Conservation (phyloP, 768 basidiomycete genomes). For the Aureoboletus auriporus region DNA sequence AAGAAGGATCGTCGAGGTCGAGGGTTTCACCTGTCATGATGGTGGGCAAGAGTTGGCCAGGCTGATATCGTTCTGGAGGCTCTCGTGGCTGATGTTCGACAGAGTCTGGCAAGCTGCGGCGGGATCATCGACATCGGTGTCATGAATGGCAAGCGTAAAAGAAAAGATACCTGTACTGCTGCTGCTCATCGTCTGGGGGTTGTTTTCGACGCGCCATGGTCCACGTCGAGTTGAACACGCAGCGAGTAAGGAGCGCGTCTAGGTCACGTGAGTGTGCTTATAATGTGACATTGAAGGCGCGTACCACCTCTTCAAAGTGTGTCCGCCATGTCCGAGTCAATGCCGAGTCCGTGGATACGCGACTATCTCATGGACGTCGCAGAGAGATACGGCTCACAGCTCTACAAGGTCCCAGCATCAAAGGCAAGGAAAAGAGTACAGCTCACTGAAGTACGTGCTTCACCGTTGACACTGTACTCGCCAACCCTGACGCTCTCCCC, state of each 20-base stretch:
- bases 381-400: constrained; percentile 47
- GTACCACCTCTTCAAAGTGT: constrained; percentile 8
- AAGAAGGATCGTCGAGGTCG: constrained; percentile 39
- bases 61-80: constrained; percentile 45
- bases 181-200: constrained; percentile 7
- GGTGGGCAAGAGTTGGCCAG: constrained; percentile 56
- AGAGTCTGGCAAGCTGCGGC: constrained; percentile 8
- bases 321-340: constrained; percentile 34
- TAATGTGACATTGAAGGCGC: constrained; percentile 2
- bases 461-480: too few species aligned
- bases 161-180: constrained; percentile 4
- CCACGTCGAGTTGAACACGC: neutral
- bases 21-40: constrained; percentile 66
- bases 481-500: neutral
- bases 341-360: constrained; percentile 52
- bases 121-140: neutral
- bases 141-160: neutral
- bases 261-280: neutral
- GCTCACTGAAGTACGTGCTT: constrained; percentile 45
- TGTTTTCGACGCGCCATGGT: constrained; percentile 24
- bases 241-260: neutral
- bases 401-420: constrained; percentile 21
- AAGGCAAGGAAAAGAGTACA: constrained; percentile 52
- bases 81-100: constrained; percentile 6
- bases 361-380: constrained; percentile 48